Evolutionary conservation across 176 grass and related monocot species (phyloP).

Genomic region (Triticum timopheevii): DNA sequence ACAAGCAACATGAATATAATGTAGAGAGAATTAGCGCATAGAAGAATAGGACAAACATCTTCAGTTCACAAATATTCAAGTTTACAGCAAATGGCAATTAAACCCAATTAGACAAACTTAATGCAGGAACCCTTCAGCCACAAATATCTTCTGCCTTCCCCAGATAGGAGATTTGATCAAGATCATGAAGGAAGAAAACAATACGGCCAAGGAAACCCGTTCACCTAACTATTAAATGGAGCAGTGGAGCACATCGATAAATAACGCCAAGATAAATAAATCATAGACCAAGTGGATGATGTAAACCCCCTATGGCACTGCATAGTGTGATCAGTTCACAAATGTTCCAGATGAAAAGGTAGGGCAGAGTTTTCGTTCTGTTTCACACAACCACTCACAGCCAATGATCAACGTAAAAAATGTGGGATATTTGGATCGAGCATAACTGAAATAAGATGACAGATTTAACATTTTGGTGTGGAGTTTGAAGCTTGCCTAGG

Average conservation of each 20-base stretch:
- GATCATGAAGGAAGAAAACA: background rate
- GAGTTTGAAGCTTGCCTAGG: background rate
- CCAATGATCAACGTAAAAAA: conserved; percentile 7
- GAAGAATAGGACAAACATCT: background rate
- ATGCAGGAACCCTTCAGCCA: background rate
- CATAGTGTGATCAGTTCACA: background rate
- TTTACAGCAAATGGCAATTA: background rate
- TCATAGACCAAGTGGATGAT: background rate
- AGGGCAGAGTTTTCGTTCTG: background rate
- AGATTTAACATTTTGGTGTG: conserved; percentile 11
- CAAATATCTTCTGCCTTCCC: background rate
- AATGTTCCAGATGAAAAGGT: background rate
- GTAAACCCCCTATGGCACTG: background rate
- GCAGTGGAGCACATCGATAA: background rate
- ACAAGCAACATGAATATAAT: background rate
- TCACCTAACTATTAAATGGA: background rate
- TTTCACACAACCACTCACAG: background rate
- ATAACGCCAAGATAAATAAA: background rate
- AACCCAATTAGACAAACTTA: background rate
- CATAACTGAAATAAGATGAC: background rate
- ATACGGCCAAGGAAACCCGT: background rate
- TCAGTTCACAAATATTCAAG: background rate
- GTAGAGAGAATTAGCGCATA: background rate
- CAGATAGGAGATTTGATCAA: background rate
- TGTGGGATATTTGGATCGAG: background rate